These are phyloP conservation scores for Torulaspora gathmanii DNA, from an alignment of 805 yeast genomes.

Conservation along the genomic window DNA sequence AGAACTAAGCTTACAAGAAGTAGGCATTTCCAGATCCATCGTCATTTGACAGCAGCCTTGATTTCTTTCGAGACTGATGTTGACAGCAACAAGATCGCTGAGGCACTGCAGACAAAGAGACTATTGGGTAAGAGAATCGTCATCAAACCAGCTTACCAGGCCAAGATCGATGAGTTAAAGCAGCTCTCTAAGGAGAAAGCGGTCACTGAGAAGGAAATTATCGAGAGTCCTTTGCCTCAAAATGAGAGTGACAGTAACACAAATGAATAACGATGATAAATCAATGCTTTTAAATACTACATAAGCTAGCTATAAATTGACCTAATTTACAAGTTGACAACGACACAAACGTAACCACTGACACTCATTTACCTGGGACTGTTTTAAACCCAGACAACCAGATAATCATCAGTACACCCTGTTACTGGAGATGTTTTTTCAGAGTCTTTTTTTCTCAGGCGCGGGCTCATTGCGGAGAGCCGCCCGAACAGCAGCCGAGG, in stretches of 20 bases:
- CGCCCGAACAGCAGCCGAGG: slow-evolving; percentile 2
- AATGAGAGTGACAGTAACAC: not conserved
- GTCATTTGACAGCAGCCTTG: slow-evolving; percentile 47
- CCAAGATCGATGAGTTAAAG: slow-evolving; percentile 44
- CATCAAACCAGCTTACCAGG: slow-evolving; percentile 40
- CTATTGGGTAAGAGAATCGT: slow-evolving; percentile 37
- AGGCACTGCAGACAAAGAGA: slow-evolving; percentile 36
- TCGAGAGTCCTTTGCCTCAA: not conserved
- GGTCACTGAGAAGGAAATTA: not conserved
- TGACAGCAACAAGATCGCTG: slow-evolving; percentile 43
- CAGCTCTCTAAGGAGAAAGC: slow-evolving; percentile 33
- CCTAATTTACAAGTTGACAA: not conserved
- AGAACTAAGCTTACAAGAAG: slow-evolving; percentile 35
- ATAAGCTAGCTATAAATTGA: slow-evolving; percentile 1
- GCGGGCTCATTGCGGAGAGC: not conserved
- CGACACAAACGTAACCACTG: slow-evolving; percentile 1
- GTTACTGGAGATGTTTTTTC: no score
- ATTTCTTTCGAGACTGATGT: slow-evolving; percentile 43
- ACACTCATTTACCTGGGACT: not conserved
- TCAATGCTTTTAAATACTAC: not conserved
- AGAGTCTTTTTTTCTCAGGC: not conserved
- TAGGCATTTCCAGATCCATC: slow-evolving; percentile 31
- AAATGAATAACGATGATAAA: not conserved
- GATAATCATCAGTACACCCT: not conserved
- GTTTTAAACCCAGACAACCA: slow-evolving; percentile 1